phyloP scores from a whole-genome alignment of 164 flowering plant species.

The Akebia trifoliata region DNA sequence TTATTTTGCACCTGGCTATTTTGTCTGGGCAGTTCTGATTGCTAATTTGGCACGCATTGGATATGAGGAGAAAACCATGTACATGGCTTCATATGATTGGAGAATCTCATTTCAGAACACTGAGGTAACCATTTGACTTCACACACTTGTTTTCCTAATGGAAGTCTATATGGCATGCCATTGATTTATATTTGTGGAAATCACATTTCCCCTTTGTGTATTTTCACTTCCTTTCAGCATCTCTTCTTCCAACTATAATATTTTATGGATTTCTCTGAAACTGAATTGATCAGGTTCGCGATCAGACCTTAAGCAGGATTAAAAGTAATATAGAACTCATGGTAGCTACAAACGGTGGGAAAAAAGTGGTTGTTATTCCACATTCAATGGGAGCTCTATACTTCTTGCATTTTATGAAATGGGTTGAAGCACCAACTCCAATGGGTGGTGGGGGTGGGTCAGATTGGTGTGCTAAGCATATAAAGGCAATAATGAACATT shows the following conservation, averaged over 20 bases:
- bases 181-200: neutral
- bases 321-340: slow-evolving; percentile 64
- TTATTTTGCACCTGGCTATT: slow-evolving; percentile 68
- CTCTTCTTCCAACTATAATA: neutral
- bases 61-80: slow-evolving; percentile 67
- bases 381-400: slow-evolving; percentile 72
- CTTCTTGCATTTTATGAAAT: slow-evolving; percentile 64
- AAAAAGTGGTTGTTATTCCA: slow-evolving; percentile 57
- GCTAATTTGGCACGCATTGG: slow-evolving; percentile 67
- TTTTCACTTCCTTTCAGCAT: slow-evolving; percentile 2
- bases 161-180: neutral
- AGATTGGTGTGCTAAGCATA: slow-evolving; percentile 57
- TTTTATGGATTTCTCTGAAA: slow-evolving; percentile 1
- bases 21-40: slow-evolving; percentile 69
- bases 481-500: slow-evolving; percentile 61
- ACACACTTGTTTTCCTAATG: neutral
- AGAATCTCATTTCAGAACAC: slow-evolving; percentile 62
- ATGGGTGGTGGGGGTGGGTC: slow-evolving; percentile 72
- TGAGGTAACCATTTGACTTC: slow-evolving; percentile 31
- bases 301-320: slow-evolving; percentile 51
- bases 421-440: slow-evolving; percentile 70
- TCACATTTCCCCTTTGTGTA: neutral
- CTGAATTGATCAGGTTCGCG: slow-evolving; percentile 39
- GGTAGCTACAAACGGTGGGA: slow-evolving; percentile 53
- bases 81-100: slow-evolving; percentile 74